These are phyloP conservation scores for Paraphaeosphaeria minitans DNA, from an alignment of 2,329 filamentous ascomycete genomes.

Conservation along the genomic window DNA sequence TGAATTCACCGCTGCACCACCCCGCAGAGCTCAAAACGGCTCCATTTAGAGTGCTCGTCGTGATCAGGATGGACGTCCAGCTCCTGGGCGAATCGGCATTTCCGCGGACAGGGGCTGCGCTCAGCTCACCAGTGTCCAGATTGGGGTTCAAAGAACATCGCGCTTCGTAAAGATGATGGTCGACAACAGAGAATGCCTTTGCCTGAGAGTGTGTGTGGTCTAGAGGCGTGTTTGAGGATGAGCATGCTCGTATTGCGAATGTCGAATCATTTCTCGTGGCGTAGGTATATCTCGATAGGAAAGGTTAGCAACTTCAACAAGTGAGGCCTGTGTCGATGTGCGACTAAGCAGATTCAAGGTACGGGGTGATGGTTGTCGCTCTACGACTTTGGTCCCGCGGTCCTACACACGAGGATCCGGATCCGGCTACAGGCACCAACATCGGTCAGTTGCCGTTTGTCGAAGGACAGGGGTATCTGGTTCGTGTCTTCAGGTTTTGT, in stretches of 20 bases:
- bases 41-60: slow-evolving; percentile 22
- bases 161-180: slow-evolving; percentile 14
- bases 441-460: slow-evolving; percentile 4
- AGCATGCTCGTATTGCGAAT: slow-evolving; percentile 21
- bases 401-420: slow-evolving; percentile 12
- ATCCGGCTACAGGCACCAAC: background rate
- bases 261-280: slow-evolving; percentile 21
- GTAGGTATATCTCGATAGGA: slow-evolving; percentile 5
- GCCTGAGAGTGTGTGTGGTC: slow-evolving; percentile 1
- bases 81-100: slow-evolving; percentile 13
- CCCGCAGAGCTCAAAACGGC: slow-evolving; percentile 10
- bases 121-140: slow-evolving; percentile 19
- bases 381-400: background rate
- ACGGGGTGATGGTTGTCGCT: slow-evolving; percentile 16
- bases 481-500: slow-evolving; percentile 27
- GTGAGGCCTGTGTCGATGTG: slow-evolving; percentile 6
- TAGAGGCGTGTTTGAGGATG: slow-evolving; percentile 22
- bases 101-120: slow-evolving; percentile 20
- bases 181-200: slow-evolving; percentile 12
- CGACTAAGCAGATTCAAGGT: slow-evolving; percentile 5
- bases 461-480: background rate
- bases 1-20: slow-evolving; percentile 16
- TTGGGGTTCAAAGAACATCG: slow-evolving; percentile 14
- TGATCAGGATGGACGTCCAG: slow-evolving; percentile 20
- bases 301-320: slow-evolving; percentile 12